Percentiles rank a stretch among this genome's conserved stretches.
These are phyloP conservation scores for Zychaea mexicana DNA, from an alignment of 371 early-diverging fungal genomes.

Conservation along the genomic window DNA sequence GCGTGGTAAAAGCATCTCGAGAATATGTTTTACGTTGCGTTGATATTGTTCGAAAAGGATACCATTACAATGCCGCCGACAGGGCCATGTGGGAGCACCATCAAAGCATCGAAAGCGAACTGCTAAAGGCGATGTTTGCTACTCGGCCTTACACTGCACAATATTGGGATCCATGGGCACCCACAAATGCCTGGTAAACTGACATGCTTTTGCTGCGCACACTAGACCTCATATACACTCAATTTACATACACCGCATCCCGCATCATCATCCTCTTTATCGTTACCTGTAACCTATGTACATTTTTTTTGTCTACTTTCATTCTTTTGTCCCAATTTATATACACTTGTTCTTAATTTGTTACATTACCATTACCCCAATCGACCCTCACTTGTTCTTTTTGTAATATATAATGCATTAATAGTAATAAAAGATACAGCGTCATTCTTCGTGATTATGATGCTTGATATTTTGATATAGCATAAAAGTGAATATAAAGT, in stretches of 20 bases:
- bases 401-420: background rate
- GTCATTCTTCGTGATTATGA: too few species aligned
- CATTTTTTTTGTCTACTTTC: background rate
- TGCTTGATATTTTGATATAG: background rate
- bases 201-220: too few species aligned
- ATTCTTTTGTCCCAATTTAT: background rate
- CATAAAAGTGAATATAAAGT: background rate
- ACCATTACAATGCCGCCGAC: conserved; percentile 38
- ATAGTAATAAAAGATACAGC: too few species aligned
- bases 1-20: conserved; percentile 26
- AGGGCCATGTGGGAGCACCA: conserved; percentile 35
- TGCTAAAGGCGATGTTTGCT: conserved; percentile 14
- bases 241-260: background rate
- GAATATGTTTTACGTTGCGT: conserved; percentile 37
- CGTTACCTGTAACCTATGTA: background rate
- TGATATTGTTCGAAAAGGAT: conserved; percentile 31
- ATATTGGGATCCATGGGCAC: conserved; percentile 5
- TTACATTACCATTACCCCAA: background rate
- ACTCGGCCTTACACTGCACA: conserved; percentile 10
- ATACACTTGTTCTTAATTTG: background rate
- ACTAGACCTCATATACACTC: background rate
- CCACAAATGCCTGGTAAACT: conserved; percentile 5
- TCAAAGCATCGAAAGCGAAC: conserved; percentile 28
- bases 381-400: background rate
- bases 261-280: too few species aligned